Base-by-base conservation (phyloP, 2,329 filamentous ascomycete genomes). In the Venturiaceae sp. region DNA sequence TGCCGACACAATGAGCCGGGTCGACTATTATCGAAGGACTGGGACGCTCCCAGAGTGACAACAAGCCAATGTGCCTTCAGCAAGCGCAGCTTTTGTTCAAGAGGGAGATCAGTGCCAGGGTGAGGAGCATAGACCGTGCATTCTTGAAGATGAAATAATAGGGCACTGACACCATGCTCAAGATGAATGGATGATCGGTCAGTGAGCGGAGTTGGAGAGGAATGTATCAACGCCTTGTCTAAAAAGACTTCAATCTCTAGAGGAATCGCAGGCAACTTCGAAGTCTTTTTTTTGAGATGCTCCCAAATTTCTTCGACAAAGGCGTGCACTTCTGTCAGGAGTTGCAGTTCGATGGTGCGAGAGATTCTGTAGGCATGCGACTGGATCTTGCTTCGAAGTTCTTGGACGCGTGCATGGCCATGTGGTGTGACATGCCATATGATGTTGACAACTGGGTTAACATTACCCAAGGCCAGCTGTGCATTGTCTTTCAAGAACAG, bases 1-100 rank as follows among this genome's bases (percentile, higher is more conserved):
- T 62, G 61, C 46, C 60, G 62, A 59, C 61, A 66, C 52, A 65
- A 63, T 32, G 60, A 62, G 9, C 64, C 64, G 11, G 63, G 63
- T 16, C 61, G 55, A 30, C 62, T 62, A 2, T 41, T 56, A 8
- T 52, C 53, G 36, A 63, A 65, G 5, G 63, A 55, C n/a, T 50
- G 23, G 41, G 63, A 57, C 19, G 53, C 52, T 47, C 61, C 57
- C 11, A 65, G 37, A 41, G 56, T 19, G 16, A 57, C 57, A 26
- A 64, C 55, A 32, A 65, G 55, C 63, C 63, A 65, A 16, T 62
- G 56, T n/a, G 61, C 47, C 53, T 64, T 65, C 39, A 65, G 52
- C 32, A 65, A 63, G 19, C 58, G 53, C 30, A 65, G 61, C 23
- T 56, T 63, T 58, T n/a, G 60, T 60, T 13, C 58, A 61, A 26